These are phyloP conservation scores for Naganishia cerealis DNA, from an alignment of 1,284 basidiomycete species.

Conservation along the genomic window DNA sequence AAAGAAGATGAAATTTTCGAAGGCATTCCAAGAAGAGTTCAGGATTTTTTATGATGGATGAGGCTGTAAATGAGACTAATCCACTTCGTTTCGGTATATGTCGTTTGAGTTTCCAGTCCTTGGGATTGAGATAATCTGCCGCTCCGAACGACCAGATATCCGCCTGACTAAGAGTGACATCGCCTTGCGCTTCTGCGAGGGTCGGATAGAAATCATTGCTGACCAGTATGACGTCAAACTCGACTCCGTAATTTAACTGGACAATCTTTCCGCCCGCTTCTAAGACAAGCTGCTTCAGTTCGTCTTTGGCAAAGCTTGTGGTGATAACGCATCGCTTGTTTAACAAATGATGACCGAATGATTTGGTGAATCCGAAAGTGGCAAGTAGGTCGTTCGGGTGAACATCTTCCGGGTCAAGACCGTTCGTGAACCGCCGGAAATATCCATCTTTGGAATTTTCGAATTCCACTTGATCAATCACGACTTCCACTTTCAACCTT, in stretches of 20 bases:
- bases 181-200: background rate
- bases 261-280: conserved; percentile 2
- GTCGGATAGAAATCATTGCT: conserved; percentile 18
- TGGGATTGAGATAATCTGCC: background rate
- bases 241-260: background rate
- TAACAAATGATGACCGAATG: conserved; percentile 1
- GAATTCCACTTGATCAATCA: conserved; percentile 18
- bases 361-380: conserved; percentile 18
- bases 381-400: conserved; percentile 9
- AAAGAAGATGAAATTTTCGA: conserved; percentile 6
- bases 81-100: conserved; percentile 20
- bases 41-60: conserved; percentile 14
- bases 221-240: conserved; percentile 12
- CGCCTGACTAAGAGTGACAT: background rate
- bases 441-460: conserved; percentile 21
- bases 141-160: conserved; percentile 25
- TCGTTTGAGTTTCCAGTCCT: conserved; percentile 8
- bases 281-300: conserved; percentile 11
- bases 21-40: conserved; percentile 22
- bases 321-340: conserved; percentile 18
- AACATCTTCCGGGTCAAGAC: conserved; percentile 5
- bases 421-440: conserved; percentile 7
- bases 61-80: conserved; percentile 7
- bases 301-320: conserved; percentile 14
- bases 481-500: conserved; percentile 21